Evolutionary conservation across 2,329 filamentous ascomycete genomes (phyloP).

Genomic region (Trichoderma oligosporum): DNA sequence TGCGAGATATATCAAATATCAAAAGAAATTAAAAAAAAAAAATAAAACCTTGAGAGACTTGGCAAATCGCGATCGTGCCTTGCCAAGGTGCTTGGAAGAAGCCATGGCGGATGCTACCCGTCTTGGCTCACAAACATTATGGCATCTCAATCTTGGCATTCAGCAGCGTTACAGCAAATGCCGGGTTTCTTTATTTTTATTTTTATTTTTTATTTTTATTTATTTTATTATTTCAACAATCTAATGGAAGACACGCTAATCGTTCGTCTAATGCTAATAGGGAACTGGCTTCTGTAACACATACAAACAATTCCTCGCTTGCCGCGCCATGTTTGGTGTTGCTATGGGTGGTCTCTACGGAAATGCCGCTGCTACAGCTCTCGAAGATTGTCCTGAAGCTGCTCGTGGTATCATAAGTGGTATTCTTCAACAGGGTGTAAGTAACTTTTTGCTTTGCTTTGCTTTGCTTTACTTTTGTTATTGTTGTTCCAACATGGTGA

Average conservation of each 20-base stretch:
- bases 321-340: slow-evolving; percentile 70
- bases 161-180: not conserved
- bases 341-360: slow-evolving; percentile 81
- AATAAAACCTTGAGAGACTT: no score
- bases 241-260: not conserved
- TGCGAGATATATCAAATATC: no score
- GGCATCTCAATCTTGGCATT: no score
- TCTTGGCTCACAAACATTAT: no score
- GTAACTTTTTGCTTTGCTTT: slow-evolving; percentile 17
- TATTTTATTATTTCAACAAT: not conserved
- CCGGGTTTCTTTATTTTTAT: not conserved
- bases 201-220: no score
- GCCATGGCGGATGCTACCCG: no score
- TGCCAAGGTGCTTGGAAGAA: no score
- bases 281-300: slow-evolving; percentile 66
- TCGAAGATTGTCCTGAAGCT: slow-evolving; percentile 68
- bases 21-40: no score
- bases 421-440: slow-evolving; percentile 66
- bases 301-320: slow-evolving; percentile 68
- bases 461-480: no score
- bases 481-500: no score
- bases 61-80: no score
- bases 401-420: slow-evolving; percentile 71
- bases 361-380: slow-evolving; percentile 72
- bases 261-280: slow-evolving; percentile 29